A percentile compares a stretch with the other conserved stretches of the same genome.
Evolutionary conservation across 306 rosid species (phyloP).

Genomic region (Dryas drummondii): DNA sequence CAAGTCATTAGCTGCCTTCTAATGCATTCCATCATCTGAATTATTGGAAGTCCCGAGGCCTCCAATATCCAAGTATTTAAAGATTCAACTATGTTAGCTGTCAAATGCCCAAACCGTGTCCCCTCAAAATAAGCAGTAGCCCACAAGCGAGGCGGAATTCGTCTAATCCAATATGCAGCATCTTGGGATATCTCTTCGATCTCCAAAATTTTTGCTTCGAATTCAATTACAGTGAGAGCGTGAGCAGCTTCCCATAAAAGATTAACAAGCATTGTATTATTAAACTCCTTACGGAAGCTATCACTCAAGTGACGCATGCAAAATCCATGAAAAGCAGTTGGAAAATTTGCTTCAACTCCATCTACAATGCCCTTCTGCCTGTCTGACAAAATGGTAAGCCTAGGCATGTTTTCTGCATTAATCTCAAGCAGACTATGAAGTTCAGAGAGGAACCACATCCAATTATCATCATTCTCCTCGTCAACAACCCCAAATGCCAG

Average conservation of each 20-base stretch:
- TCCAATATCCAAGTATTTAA: slow-evolving; percentile 74
- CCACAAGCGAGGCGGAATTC: slow-evolving; percentile 78
- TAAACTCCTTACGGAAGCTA: slow-evolving; percentile 85
- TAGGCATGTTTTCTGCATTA: slow-evolving; percentile 86
- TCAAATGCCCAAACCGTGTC: slow-evolving; percentile 73
- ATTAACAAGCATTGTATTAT: slow-evolving; percentile 64
- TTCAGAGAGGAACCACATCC: slow-evolving; percentile 94
- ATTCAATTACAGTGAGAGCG: slow-evolving; percentile 71
- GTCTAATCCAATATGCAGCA: slow-evolving; percentile 79
- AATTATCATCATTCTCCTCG: slow-evolving; percentile 79
- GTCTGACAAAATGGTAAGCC: slow-evolving; percentile 85
- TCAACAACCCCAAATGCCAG: slow-evolving; percentile 86
- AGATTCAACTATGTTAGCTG: slow-evolving; percentile 70
- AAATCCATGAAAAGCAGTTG: slow-evolving; percentile 88
- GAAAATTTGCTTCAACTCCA: slow-evolving; percentile 77
- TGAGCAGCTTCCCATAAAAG: slow-evolving; percentile 86
- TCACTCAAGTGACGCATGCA: slow-evolving; percentile 86
- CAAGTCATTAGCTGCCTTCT: slow-evolving; percentile 90
- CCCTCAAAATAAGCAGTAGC: slow-evolving; percentile 90
- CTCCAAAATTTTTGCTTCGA: slow-evolving; percentile 68
- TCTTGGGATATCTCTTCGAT: slow-evolving; percentile 78
- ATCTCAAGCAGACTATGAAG: slow-evolving; percentile 78
- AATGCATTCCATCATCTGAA: slow-evolving; percentile 90
- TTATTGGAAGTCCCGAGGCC: slow-evolving; percentile 82
- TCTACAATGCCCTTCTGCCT: slow-evolving; percentile 80